Conservation (phyloP, 306 rosid genomes). For the Citrullus amarus region DNA sequence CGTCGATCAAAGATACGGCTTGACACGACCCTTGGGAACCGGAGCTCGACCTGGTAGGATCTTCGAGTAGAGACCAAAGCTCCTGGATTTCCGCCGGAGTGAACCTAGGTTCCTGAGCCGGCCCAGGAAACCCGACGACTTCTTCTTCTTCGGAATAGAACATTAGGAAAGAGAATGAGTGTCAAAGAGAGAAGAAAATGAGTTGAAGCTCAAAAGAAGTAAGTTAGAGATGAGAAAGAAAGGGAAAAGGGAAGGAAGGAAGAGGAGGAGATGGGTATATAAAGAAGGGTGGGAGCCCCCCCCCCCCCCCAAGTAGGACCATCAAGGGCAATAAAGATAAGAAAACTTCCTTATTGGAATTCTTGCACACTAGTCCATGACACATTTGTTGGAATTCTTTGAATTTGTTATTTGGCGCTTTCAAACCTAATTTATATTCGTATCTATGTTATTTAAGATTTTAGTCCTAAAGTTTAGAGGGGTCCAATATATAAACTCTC, state of each 20-base stretch:
- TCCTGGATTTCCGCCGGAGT: background rate
- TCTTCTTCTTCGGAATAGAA: background rate
- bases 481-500: too few relatives aligned
- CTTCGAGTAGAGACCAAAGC: conserved; percentile 6
- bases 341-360: too few relatives aligned
- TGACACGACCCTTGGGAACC: background rate
- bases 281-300: background rate
- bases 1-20: background rate
- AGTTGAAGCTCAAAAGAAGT: background rate
- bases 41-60: background rate
- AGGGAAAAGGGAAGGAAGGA: conserved; percentile 15
- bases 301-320: background rate
- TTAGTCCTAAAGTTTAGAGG: too few relatives aligned
- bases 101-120: background rate
- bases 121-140: background rate
- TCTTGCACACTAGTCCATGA: too few relatives aligned
- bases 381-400: too few relatives aligned
- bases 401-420: too few relatives aligned
- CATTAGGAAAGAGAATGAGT: background rate
- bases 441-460: too few relatives aligned
- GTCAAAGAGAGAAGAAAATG: background rate
- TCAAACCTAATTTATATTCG: too few relatives aligned
- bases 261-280: conserved; percentile 3
- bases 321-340: background rate
- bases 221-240: background rate